Evolutionary conservation across 805 yeast genomes (phyloP).

Genomic region (Clavispora asparagi): DNA sequence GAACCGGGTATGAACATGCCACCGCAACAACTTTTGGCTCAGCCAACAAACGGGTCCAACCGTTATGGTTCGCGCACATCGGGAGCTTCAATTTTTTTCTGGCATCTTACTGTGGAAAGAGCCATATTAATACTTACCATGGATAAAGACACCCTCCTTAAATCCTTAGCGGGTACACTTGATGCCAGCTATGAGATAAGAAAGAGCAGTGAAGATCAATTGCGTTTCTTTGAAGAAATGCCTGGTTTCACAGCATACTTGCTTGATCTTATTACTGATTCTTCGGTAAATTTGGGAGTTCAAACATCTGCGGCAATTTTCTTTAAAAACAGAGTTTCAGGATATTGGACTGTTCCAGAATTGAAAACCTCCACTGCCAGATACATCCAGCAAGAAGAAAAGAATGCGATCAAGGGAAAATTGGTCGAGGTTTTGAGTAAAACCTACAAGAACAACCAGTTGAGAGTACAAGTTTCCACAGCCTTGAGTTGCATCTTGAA

Average conservation of each 20-base stretch:
- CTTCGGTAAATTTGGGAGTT: constrained; percentile 37
- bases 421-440: constrained; percentile 31
- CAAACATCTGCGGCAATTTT: constrained; percentile 40
- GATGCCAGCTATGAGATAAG: constrained; percentile 46
- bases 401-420: constrained; percentile 30
- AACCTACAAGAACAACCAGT: constrained; percentile 26
- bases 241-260: constrained; percentile 55
- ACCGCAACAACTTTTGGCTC: background rate
- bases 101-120: too few relatives aligned
- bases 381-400: constrained; percentile 29
- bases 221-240: constrained; percentile 47
- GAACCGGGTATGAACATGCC: background rate
- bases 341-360: constrained; percentile 35
- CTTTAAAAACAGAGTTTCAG: constrained; percentile 37
- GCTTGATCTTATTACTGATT: constrained; percentile 45
- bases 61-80: constrained; percentile 1
- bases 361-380: constrained; percentile 20
- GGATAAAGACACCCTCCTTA: constrained; percentile 48
- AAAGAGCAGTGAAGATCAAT: constrained; percentile 49
- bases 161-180: constrained; percentile 49
- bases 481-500: constrained; percentile 51
- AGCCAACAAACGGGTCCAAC: background rate
- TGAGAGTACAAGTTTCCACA: constrained; percentile 54
- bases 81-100: background rate
- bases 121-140: constrained; percentile 15